Conservation (phyloP, 2,329 filamentous ascomycete species). For the Boeremia lycopersici region DNA sequence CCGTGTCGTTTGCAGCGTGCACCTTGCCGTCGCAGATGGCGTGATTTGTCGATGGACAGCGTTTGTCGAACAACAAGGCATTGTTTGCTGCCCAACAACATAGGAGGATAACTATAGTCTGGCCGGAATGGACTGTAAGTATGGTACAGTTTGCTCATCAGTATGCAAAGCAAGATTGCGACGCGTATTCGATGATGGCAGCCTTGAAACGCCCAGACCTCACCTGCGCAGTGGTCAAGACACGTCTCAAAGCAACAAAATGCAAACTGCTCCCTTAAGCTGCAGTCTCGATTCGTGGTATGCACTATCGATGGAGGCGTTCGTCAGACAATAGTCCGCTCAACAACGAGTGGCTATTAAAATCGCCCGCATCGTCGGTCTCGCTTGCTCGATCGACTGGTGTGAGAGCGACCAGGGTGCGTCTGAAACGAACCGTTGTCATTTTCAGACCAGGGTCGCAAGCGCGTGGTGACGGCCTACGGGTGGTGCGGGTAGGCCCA, state of each 20-base stretch:
- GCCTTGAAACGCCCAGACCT: background rate
- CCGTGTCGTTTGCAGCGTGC: background rate
- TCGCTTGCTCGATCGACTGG: slow-evolving; percentile 12
- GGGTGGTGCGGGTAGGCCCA: slow-evolving; percentile 6
- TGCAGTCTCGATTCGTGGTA: background rate
- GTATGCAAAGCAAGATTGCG: background rate
- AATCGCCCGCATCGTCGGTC: slow-evolving; percentile 6
- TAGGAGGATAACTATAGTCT: background rate
- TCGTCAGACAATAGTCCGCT: slow-evolving; percentile 10
- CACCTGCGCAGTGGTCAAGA: background rate
- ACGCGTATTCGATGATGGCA: background rate
- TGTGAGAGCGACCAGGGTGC: slow-evolving; percentile 24
- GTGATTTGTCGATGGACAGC: no score
- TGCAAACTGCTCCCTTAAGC: background rate
- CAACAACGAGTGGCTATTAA: slow-evolving; percentile 14
- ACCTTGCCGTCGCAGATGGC: background rate
- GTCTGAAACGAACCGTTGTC: slow-evolving; percentile 34
- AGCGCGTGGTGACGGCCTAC: slow-evolving; percentile 11
- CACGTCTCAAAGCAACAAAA: slow-evolving; percentile 4
- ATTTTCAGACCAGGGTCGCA: slow-evolving; percentile 23
- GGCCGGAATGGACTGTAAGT: background rate
- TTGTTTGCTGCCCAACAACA: slow-evolving; percentile 1
- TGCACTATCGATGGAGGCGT: slow-evolving; percentile 12
- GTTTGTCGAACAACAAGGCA: background rate
- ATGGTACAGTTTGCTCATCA: background rate